Evolutionary conservation across 1,139 yeast species (phyloP).

Genomic region (Zygoascus meyerae): DNA sequence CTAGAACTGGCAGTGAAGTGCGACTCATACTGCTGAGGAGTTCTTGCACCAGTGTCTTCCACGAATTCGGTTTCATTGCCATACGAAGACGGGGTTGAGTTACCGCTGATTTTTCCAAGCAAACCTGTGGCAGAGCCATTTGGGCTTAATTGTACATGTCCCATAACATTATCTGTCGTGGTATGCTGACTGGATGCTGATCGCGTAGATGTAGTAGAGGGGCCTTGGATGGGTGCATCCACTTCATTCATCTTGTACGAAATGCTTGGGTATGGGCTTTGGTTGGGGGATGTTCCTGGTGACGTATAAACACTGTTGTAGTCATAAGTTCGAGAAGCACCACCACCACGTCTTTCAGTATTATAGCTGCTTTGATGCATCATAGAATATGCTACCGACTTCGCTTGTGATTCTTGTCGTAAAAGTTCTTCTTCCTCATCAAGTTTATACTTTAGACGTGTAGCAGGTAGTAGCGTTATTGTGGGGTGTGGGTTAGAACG

Average conservation of each 20-base stretch:
- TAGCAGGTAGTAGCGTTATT: conserved; percentile 74
- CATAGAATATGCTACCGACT: conserved; percentile 42
- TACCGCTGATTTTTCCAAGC: conserved; percentile 12
- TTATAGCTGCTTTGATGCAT: conserved; percentile 48
- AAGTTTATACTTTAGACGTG: conserved; percentile 71
- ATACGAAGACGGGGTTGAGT: background rate
- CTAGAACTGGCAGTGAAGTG: background rate
- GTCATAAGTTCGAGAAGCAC: conserved; percentile 59
- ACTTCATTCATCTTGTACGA: conserved; percentile 2
- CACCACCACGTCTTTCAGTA: conserved; percentile 52
- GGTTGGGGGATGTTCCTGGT: conserved; percentile 24
- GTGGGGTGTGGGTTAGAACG: conserved; percentile 32
- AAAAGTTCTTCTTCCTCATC: conserved; percentile 65
- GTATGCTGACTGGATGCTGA: conserved; percentile 16
- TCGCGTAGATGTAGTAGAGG: conserved; percentile 10
- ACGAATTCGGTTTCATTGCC: conserved; percentile 13
- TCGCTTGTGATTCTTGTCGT: conserved; percentile 38
- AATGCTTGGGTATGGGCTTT: conserved; percentile 21
- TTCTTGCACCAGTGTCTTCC: conserved; percentile 14
- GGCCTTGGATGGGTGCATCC: background rate
- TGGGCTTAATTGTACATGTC: conserved; percentile 19
- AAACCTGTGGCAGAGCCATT: conserved; percentile 14
- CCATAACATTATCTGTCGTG: conserved; percentile 20
- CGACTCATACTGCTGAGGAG: conserved; percentile 1
- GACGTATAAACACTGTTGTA: conserved; percentile 68